Conservation (phyloP, 208 protist genomes). For the Trypanosoma congolense region DNA sequence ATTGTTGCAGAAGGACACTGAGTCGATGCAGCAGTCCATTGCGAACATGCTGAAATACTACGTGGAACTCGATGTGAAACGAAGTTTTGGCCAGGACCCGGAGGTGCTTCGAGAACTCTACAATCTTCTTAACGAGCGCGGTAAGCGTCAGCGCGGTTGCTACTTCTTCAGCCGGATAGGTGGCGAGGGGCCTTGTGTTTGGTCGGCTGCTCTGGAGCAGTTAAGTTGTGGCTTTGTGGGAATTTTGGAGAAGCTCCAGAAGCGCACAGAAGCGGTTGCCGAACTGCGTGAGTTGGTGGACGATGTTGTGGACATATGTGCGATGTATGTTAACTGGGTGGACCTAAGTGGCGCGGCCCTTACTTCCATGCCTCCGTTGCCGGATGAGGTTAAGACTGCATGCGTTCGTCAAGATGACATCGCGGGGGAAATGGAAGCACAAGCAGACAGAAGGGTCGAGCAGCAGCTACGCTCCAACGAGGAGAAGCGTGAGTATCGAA, state of each 20-base stretch:
- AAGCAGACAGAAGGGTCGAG: constrained; percentile 8
- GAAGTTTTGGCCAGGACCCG: constrained; percentile 48
- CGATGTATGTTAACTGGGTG: constrained; percentile 76
- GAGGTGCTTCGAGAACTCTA: constrained; percentile 53
- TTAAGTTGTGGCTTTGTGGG: constrained; percentile 42
- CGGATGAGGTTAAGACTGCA: constrained; percentile 35
- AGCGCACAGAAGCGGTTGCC: constrained; percentile 33
- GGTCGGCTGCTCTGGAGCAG: constrained; percentile 50
- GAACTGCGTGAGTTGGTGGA: constrained; percentile 46
- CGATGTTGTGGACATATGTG: constrained; percentile 61
- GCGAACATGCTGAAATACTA: constrained; percentile 71
- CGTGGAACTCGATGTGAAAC: constrained; percentile 61
- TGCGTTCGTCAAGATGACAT: constrained; percentile 42
- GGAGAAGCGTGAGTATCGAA: constrained; percentile 1
- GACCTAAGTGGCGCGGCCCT: constrained; percentile 22
- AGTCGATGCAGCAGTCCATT: constrained; percentile 69
- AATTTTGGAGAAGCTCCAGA: constrained; percentile 39
- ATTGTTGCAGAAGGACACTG: constrained; percentile 73
- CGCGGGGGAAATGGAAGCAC: background rate
- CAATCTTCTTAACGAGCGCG: constrained; percentile 46
- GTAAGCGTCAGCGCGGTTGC: constrained; percentile 59
- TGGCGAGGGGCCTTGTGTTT: constrained; percentile 51
- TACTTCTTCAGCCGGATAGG: constrained; percentile 81
- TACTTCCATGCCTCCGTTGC: constrained; percentile 25
- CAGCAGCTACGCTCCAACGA: constrained; percentile 18